A percentile compares a stretch with the other conserved stretches of the same genome.
These are phyloP conservation scores for Gracilaria domingensis DNA, from an alignment of 23 red algal species.

Conservation along the genomic window DNA sequence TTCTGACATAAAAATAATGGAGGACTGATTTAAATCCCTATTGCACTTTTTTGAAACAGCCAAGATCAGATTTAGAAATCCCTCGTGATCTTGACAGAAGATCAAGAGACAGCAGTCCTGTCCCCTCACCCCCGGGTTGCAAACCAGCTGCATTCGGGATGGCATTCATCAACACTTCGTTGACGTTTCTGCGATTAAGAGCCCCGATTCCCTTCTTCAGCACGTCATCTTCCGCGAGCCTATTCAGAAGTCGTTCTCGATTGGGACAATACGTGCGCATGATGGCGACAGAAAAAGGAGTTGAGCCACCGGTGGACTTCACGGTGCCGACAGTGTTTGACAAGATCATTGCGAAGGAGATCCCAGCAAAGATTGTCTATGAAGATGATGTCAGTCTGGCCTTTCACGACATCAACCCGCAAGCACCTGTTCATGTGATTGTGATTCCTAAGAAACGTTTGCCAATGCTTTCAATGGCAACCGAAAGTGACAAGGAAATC, in stretches of 20 bases:
- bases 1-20: too few species aligned
- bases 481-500: constrained; percentile 58
- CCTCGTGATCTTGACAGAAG: not conserved
- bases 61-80: not conserved
- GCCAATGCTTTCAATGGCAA: constrained; percentile 72
- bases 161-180: not conserved
- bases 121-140: too few species aligned
- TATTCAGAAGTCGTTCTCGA: not conserved
- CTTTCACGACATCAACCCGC: constrained; percentile 94
- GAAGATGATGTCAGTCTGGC: constrained; percentile 88
- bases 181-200: not conserved
- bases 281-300: constrained; percentile 62
- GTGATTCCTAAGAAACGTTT: constrained; percentile 90
- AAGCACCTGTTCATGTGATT: constrained; percentile 85
- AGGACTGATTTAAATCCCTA: too few species aligned
- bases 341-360: constrained; percentile 93
- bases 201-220: not conserved
- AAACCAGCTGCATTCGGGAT: not conserved
- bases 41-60: too few species aligned
- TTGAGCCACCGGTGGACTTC: constrained; percentile 39
- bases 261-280: not conserved
- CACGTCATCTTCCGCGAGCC: not conserved
- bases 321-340: constrained; percentile 63
- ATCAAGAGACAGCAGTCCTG: too few species aligned
- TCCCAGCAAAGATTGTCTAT: constrained; percentile 90